A percentile compares a stretch with the other conserved stretches of the same genome.
These are phyloP conservation scores for Mucor lusitanicus DNA, from an alignment of 371 early-diverging fungal species.

Conservation along the genomic window DNA sequence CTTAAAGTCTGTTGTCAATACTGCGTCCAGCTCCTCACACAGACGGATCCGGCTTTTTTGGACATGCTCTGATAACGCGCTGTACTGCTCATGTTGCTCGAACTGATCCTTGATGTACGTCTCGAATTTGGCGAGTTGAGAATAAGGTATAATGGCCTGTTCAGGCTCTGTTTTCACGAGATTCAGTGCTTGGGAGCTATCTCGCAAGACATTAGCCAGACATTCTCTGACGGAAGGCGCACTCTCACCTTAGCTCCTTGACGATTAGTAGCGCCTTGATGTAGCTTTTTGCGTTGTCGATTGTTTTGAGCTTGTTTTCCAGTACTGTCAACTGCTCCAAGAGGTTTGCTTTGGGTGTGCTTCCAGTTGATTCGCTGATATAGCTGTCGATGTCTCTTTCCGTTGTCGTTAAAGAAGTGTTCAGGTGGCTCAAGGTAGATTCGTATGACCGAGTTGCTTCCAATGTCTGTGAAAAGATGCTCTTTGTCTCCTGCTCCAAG, in stretches of 20 bases:
- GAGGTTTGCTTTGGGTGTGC: conserved; percentile 8
- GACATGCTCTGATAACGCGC: conserved; percentile 28
- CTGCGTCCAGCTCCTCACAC: conserved; percentile 40
- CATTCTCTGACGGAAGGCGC: too few species aligned
- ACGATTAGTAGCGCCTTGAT: conserved; percentile 37
- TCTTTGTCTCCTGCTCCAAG: conserved; percentile 2
- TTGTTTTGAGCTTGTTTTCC: conserved; percentile 26
- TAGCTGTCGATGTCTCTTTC: conserved; percentile 13
- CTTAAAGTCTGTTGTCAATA: conserved; percentile 50
- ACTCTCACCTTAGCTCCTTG: conserved; percentile 35
- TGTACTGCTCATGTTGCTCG: conserved; percentile 8
- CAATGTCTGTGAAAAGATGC: conserved; percentile 1
- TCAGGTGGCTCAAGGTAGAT: conserved; percentile 8
- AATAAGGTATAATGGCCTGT: conserved; percentile 44
- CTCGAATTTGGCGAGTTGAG: conserved; percentile 42
- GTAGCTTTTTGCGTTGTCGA: conserved; percentile 33
- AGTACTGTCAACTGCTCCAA: conserved; percentile 13
- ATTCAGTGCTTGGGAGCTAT: conserved; percentile 34
- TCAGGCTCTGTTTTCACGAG: conserved; percentile 38
- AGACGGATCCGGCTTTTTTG: conserved; percentile 28
- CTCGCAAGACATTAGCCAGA: not conserved
- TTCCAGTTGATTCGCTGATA: not conserved
- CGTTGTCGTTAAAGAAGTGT: conserved; percentile 13
- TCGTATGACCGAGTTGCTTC: conserved; percentile 16
- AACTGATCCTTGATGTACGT: conserved; percentile 17